A percentile compares a stretch with the other conserved stretches of the same genome.
phyloP scores from a whole-genome alignment of 768 basidiomycete species.

The Naematelia aurantialba region DNA sequence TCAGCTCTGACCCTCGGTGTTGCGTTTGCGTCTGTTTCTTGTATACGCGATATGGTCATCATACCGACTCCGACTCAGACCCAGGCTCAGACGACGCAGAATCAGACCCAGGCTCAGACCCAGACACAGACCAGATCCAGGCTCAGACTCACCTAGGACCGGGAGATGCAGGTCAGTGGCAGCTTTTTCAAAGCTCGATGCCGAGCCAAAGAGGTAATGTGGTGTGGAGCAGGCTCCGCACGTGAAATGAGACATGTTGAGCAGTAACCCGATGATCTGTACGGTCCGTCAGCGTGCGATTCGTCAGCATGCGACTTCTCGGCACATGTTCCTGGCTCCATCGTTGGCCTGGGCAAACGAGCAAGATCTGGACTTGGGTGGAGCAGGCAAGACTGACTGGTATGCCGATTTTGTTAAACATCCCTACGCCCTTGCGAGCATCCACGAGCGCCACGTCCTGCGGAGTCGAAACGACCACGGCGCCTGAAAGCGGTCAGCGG shows the following conservation, averaged over 20 bases:
- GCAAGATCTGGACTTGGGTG: too few relatives aligned
- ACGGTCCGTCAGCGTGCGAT: not conserved
- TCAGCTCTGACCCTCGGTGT: too few relatives aligned
- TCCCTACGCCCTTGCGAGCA: conserved; percentile 84
- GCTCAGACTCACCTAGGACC: conserved; percentile 64
- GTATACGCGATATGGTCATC: too few relatives aligned
- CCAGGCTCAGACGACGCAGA: conserved; percentile 93
- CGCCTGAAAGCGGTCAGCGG: conserved; percentile 57
- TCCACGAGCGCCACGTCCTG: conserved; percentile 91
- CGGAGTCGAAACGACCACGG: conserved; percentile 90
- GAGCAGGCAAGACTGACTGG: conserved; percentile 68
- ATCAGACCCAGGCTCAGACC: too few relatives aligned
- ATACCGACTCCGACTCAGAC: too few relatives aligned
- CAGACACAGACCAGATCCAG: too few relatives aligned
- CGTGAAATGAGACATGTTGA: conserved; percentile 82
- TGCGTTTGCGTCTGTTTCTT: too few relatives aligned
- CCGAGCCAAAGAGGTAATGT: conserved; percentile 68
- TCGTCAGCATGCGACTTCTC: not conserved
- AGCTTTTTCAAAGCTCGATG: conserved; percentile 61
- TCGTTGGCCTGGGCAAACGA: too few relatives aligned
- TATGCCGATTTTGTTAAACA: conserved; percentile 82
- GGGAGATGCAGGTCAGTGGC: conserved; percentile 60
- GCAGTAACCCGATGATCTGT: conserved; percentile 78
- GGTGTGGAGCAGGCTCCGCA: conserved; percentile 67
- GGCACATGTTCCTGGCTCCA: too few relatives aligned